Evolutionary conservation across 1,284 basidiomycete genomes (phyloP).

Genomic region (Melampsora abietis-canadensis): DNA sequence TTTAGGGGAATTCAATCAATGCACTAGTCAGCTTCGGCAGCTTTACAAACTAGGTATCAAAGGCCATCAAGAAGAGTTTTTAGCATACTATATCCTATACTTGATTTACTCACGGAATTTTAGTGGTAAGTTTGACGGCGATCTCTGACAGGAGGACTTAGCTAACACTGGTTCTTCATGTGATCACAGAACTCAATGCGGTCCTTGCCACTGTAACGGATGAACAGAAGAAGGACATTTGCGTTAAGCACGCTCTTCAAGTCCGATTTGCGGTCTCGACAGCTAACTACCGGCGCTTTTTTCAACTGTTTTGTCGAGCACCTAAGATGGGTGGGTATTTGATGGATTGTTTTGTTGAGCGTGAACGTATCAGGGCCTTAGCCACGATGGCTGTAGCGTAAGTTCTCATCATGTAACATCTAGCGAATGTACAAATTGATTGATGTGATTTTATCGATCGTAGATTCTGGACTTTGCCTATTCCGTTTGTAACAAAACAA

Average conservation of each 20-base stretch:
- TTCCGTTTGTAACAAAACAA: conserved; percentile 72
- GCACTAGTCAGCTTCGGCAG: conserved; percentile 82
- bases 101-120: conserved; percentile 88
- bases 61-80: conserved; percentile 89
- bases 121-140: conserved; percentile 64
- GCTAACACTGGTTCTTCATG: conserved; percentile 42
- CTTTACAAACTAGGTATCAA: conserved; percentile 89
- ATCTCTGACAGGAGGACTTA: conserved; percentile 4
- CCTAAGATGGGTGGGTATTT: conserved; percentile 98
- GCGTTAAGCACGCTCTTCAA: conserved; percentile 80
- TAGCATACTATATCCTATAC: conserved; percentile 96
- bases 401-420: conserved; percentile 7
- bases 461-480: conserved; percentile 75
- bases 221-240: conserved; percentile 72
- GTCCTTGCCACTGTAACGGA: conserved; percentile 92
- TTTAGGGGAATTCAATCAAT: conserved; percentile 98
- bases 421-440: not conserved
- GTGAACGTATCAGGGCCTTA: conserved; percentile 82
- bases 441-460: conserved; percentile 7
- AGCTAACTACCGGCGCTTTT: conserved; percentile 90
- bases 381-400: conserved; percentile 88
- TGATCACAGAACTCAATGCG: conserved; percentile 76
- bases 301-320: conserved; percentile 75
- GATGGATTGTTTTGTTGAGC: conserved; percentile 95
- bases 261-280: conserved; percentile 84